Conservation (phyloP, 306 rosid species). For the Heteromeles arbutifolia region DNA sequence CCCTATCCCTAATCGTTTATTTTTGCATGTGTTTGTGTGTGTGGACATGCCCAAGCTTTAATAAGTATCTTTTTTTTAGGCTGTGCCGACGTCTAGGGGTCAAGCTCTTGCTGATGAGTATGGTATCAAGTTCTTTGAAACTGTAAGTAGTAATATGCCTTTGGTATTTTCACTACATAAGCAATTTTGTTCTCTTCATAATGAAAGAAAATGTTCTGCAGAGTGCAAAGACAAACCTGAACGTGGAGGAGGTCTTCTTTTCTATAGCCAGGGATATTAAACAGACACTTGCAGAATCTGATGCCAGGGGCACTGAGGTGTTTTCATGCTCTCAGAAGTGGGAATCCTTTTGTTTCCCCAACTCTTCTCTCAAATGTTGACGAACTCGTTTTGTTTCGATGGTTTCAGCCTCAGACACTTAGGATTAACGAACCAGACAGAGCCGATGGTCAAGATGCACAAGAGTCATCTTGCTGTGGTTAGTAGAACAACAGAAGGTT, state of each 20-base stretch:
- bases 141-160: slow-evolving; percentile 48
- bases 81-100: slow-evolving; percentile 76
- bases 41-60: neutral
- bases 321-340: neutral
- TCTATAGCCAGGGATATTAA: slow-evolving; percentile 76
- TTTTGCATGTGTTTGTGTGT: neutral
- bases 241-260: slow-evolving; percentile 87
- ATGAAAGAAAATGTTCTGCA: slow-evolving; percentile 26
- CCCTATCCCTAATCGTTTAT: neutral
- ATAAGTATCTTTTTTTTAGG: slow-evolving; percentile 30
- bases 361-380: slow-evolving; percentile 9
- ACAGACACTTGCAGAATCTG: slow-evolving; percentile 77
- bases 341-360: neutral
- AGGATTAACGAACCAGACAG: slow-evolving; percentile 55
- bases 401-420: slow-evolving; percentile 61
- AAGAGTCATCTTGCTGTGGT: slow-evolving; percentile 68
- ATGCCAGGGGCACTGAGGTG: slow-evolving; percentile 54
- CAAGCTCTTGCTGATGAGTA: slow-evolving; percentile 94
- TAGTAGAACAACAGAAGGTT: slow-evolving; percentile 17
- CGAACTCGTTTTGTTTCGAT: slow-evolving; percentile 1
- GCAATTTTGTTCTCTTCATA: slow-evolving; percentile 11
- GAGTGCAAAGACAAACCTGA: slow-evolving; percentile 91
- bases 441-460: slow-evolving; percentile 46
- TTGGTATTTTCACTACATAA: slow-evolving; percentile 4
- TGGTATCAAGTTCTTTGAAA: slow-evolving; percentile 81